Percentiles rank a stretch among this genome's conserved stretches.
Conservation (phyloP, 1,284 basidiomycete species). For the Cryptococcus deneoformans region DNA sequence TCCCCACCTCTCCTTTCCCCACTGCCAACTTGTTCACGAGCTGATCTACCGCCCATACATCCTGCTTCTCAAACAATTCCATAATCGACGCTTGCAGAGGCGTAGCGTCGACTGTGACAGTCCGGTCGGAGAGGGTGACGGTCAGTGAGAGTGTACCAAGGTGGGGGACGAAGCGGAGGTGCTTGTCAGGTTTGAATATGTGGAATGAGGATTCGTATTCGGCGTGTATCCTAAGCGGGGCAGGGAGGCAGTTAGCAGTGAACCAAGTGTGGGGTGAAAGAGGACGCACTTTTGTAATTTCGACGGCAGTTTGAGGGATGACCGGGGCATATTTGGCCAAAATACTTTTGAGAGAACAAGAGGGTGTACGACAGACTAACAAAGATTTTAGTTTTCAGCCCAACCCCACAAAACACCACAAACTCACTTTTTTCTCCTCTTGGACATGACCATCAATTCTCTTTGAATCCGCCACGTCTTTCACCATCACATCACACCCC, state of each 20-base stretch:
- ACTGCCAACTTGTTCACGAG: slow-evolving; percentile 63
- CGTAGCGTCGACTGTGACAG: slow-evolving; percentile 68
- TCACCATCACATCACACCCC: slow-evolving; percentile 94
- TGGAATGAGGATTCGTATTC: slow-evolving; percentile 72
- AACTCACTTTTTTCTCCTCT: slow-evolving; percentile 63
- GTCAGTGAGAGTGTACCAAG: slow-evolving; percentile 76
- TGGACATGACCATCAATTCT: slow-evolving; percentile 82
- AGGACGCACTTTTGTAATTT: slow-evolving; percentile 68
- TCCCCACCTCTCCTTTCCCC: slow-evolving; percentile 63
- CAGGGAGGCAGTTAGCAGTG: no score
- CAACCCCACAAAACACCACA: neutral
- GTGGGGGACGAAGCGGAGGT: slow-evolving; percentile 74
- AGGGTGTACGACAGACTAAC: slow-evolving; percentile 71
- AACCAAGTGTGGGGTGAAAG: neutral
- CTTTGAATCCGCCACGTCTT: slow-evolving; percentile 89
- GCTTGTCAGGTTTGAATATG: slow-evolving; percentile 84
- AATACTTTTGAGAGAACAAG: slow-evolving; percentile 88
- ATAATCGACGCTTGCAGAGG: slow-evolving; percentile 86
- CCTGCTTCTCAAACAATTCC: slow-evolving; percentile 73
- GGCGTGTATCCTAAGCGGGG: slow-evolving; percentile 60
- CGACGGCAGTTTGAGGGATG: slow-evolving; percentile 72
- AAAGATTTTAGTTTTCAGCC: slow-evolving; percentile 5
- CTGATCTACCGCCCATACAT: slow-evolving; percentile 55
- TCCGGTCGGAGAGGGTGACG: slow-evolving; percentile 75
- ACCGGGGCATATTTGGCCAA: slow-evolving; percentile 79